Conservation (phyloP, 2,329 filamentous ascomycete species). For the Trichoderma koningii region DNA sequence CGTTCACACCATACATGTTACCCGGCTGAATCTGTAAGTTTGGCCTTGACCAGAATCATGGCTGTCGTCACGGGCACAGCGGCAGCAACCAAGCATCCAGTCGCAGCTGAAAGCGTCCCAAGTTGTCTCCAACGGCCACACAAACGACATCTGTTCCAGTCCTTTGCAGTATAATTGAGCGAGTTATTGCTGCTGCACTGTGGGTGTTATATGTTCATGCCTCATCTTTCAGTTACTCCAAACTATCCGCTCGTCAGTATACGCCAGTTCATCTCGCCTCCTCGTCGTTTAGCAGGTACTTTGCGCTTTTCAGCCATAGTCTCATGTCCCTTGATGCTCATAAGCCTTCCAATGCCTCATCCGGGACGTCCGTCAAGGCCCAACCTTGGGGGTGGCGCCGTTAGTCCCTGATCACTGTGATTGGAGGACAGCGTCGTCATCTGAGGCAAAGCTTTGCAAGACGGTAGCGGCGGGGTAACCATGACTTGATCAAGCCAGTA, state of each 20-base stretch:
- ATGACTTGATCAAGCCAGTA: background rate
- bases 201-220: background rate
- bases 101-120: slow-evolving; percentile 21
- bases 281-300: background rate
- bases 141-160: background rate
- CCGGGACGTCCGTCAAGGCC: slow-evolving; percentile 14
- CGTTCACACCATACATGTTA: slow-evolving; percentile 16
- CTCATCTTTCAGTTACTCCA: no score
- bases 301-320: no score
- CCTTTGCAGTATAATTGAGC: background rate
- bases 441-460: slow-evolving; percentile 22
- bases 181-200: no score
- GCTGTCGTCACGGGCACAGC: background rate
- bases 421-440: slow-evolving; percentile 21
- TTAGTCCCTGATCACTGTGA: slow-evolving; percentile 13
- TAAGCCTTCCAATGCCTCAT: background rate
- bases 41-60: background rate
- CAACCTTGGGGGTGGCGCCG: slow-evolving; percentile 8
- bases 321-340: no score
- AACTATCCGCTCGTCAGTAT: no score
- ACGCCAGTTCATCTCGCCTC: background rate
- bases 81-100: background rate
- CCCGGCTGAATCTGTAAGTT: slow-evolving; percentile 3
- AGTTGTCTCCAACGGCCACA: slow-evolving; percentile 5
- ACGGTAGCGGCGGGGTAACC: slow-evolving; percentile 23